Conservation (phyloP, 352 stramenopile species). For the Paralagenidium karlingii region DNA sequence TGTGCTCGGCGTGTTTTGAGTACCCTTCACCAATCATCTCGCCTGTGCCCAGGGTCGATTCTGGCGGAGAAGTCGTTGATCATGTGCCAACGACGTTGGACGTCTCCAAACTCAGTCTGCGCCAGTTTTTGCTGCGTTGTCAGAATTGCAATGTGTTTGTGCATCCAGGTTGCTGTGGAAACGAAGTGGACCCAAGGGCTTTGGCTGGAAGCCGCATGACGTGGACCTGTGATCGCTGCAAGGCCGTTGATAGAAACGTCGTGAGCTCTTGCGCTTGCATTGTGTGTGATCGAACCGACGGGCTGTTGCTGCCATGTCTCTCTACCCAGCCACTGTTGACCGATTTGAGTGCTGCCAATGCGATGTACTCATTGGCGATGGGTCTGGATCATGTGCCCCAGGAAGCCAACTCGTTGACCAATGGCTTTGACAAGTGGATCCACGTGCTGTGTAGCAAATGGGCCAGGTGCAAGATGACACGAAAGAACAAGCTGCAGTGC, state of each 20-base stretch:
- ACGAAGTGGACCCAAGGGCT: too few species aligned
- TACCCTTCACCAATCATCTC: conserved; percentile 22
- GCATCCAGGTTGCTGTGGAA: conserved; percentile 68
- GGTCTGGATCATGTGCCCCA: background rate
- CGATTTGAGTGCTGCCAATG: background rate
- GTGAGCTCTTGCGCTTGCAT: conserved; percentile 29
- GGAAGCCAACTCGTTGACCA: background rate
- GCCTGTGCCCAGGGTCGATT: background rate
- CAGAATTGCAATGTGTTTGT: conserved; percentile 77
- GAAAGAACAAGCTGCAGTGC: conserved; percentile 48
- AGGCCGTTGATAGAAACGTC: conserved; percentile 19
- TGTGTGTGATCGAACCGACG: conserved; percentile 46
- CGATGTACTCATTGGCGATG: too few species aligned
- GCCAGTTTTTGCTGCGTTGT: conserved; percentile 77
- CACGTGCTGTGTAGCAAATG: conserved; percentile 71
- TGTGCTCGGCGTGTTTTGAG: conserved; percentile 71
- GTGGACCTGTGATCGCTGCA: conserved; percentile 80
- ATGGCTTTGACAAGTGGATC: conserved; percentile 33
- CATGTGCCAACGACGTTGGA: too few species aligned
- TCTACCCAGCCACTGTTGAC: background rate
- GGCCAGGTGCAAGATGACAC: conserved; percentile 53
- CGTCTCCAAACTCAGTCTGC: conserved; percentile 42
- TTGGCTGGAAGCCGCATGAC: conserved; percentile 54
- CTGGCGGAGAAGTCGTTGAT: too few species aligned
- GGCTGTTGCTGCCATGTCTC: conserved; percentile 71